Base-by-base conservation (phyloP, 192 early-diverging fungal genomes). In the Diversispora eburnea region DNA sequence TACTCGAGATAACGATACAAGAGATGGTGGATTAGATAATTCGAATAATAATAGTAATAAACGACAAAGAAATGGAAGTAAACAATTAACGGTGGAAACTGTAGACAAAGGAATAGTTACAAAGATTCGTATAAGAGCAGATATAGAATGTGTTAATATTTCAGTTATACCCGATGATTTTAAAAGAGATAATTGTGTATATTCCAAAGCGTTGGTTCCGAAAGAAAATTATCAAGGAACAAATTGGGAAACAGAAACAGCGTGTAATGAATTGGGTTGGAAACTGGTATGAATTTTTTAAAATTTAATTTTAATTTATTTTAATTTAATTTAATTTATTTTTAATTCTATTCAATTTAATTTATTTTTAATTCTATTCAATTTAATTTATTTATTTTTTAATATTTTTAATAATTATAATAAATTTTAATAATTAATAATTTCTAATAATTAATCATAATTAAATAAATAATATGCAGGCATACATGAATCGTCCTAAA, bases 251-350 rank as follows among this genome's bases (percentile, higher is more conserved):
- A 76, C 73, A 19, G 88, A 83, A 77, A 79, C 66, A 63, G 64
- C 46, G 60, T 86, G 77, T 73, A 91, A 83, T 76, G 86, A 88
- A 49, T 67, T 90, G 58, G 89, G 83, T 8, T 91, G 90, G 90
- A 86, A 88, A 75, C 72, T 91, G 65, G 84, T 84, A 83, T 72
- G 80, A 55, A 20, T 65, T 4, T 55, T 48, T 33, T 45, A 22
- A 15, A 6, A 60, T 4, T 12, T 15, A 46, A 25, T 39, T 70
- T 22, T 7, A 57, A 45, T 12, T 22, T 57, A 1, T 25, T 1
- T 33, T n/a, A 60, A 60, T 22, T 54, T 46, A 54, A 0, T 17
- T 54, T 54, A 54, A 54, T 4, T 10, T 13, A 54, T 54, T 17
- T 54, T 9, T 54, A 17, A 10, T 17, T 10, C n/a, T 13, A 13